Base-by-base conservation (phyloP, 2,329 filamentous ascomycete species). In the Cercospora citrullina region DNA sequence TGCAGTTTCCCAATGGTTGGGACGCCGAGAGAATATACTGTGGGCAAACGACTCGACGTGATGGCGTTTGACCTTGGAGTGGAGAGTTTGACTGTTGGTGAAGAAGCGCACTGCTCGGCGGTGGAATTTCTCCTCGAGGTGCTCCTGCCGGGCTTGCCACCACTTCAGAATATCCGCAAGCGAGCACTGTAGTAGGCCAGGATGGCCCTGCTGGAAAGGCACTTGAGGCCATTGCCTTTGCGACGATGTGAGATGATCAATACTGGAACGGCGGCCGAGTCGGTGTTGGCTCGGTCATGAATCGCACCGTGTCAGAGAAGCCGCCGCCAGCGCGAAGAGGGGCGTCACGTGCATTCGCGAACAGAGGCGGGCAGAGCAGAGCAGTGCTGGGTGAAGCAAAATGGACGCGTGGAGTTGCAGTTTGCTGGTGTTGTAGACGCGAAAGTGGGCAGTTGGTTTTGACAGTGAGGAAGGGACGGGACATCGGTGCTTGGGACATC, bases 221-320 rank as follows among this genome's bases (percentile, higher is more conserved):
- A 48, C 42, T 48, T 21, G 42, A 48, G 42, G 42, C 42, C 42
- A 48, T 21, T 23, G 42, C 42, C 42, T 48, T 21, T 21, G 42
- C 42, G 42, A 23, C 18, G 42, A 42, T 42, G 36, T 42, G 36
- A 42, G 36, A 48, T 48, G 42, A 48, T 48, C 28, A 18, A 31
- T 16, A 3, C 21, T 5, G 23, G 53, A 3, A 57, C 18, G 53
- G 28, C 23, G 61, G 16, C 28, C 28, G 61, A 55, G 18, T 63
- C 26, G 42, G 61, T 39, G 31, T 14, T 39, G n/a, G n/a, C 48
- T 63, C 51, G 51, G 31, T 10, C 62, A 45, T 58, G 62, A 57
- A 18, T 58, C 62, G 51, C 36, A 31, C n/a, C 51, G 16, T 45
- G 62, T 64, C 31, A 64, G 30, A 64, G 62, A 64, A 39, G 28